These are phyloP conservation scores for Pholiota molesta DNA, from an alignment of 768 basidiomycete genomes.

Conservation along the genomic window DNA sequence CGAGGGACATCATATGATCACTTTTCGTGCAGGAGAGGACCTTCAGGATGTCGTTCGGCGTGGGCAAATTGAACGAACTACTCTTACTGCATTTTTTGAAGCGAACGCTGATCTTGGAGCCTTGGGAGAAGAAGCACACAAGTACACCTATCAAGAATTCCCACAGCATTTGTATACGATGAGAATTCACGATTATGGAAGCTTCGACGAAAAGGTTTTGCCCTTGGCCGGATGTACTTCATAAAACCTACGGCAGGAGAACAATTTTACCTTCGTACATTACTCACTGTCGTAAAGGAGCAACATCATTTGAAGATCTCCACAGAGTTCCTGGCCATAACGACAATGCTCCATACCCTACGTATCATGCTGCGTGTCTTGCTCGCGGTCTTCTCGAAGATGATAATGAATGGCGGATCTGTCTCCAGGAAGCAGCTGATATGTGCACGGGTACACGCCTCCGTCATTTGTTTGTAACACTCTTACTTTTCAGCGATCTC, in stretches of 20 bases:
- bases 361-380: conserved; percentile 40
- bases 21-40: too few species aligned
- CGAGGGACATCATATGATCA: too few species aligned
- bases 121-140: too few species aligned
- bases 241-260: conserved; percentile 38
- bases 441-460: conserved; percentile 42
- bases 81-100: too few species aligned
- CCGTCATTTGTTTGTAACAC: conserved; percentile 40
- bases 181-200: conserved; percentile 29
- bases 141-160: conserved; percentile 16
- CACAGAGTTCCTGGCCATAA: conserved; percentile 17
- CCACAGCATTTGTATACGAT: conserved; percentile 22
- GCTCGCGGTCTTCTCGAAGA: conserved; percentile 39
- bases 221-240: conserved; percentile 45
- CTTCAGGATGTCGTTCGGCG: too few species aligned
- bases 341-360: conserved; percentile 15
- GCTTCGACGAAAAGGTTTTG: conserved; percentile 27
- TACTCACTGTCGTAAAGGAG: conserved; percentile 42
- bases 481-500: conserved; percentile 35
- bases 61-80: too few species aligned
- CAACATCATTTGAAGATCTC: conserved; percentile 31
- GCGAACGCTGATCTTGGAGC: too few species aligned
- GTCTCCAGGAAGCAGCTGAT: conserved; percentile 37
- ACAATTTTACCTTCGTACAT: conserved; percentile 40
- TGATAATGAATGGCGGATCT: conserved; percentile 44